Conservation (phyloP, 2,329 filamentous ascomycete species). For the Penicillium sclerotiorum region DNA sequence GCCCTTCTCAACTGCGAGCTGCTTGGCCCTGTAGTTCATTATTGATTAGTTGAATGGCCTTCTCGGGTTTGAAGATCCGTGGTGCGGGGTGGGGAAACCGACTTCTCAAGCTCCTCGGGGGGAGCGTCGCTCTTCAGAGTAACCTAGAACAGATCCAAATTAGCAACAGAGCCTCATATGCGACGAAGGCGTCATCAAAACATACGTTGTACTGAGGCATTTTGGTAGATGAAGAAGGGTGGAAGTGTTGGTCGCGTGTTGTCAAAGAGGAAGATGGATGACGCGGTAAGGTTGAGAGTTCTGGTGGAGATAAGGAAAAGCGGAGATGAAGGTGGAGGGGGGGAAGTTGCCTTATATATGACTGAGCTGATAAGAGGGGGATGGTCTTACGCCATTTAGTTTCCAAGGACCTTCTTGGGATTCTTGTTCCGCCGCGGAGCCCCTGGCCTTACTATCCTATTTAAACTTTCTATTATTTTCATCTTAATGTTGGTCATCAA, state of each 20-base stretch:
- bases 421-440: neutral
- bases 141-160: conserved; percentile 57
- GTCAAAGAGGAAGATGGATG: neutral
- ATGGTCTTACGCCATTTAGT: conserved; percentile 18
- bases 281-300: conserved; percentile 7
- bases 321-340: conserved; percentile 16
- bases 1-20: conserved; percentile 72
- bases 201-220: conserved; percentile 47
- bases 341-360: conserved; percentile 7
- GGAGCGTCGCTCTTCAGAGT: conserved; percentile 74
- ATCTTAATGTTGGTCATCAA: neutral
- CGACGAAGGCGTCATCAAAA: neutral
- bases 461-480: neutral
- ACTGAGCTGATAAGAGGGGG: conserved; percentile 15
- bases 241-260: neutral
- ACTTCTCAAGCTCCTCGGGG: conserved; percentile 69
- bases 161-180: conserved; percentile 5
- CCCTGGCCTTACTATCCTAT: neutral
- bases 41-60: conserved; percentile 12
- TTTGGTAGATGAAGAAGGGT: neutral
- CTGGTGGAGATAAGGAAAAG: conserved; percentile 12
- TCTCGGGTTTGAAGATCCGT: neutral
- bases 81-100: conserved; percentile 30
- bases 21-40: conserved; percentile 68
- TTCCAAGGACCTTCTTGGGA: conserved; percentile 9